phyloP scores from a whole-genome alignment of 2,329 filamentous ascomycete species.

The Colletotrichum sp. region DNA sequence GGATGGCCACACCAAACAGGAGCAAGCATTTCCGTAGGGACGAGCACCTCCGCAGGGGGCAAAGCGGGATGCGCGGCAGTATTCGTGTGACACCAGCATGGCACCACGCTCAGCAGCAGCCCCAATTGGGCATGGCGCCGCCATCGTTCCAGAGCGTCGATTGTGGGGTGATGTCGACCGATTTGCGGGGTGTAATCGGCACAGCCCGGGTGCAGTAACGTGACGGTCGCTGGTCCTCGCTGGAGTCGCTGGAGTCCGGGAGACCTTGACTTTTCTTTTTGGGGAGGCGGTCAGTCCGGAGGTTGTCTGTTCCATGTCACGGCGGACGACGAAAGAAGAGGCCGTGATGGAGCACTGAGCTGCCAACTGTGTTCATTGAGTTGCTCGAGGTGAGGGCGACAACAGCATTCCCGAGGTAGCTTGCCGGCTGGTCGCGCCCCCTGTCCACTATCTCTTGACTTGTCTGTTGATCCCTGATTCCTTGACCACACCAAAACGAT shows the following conservation, averaged over 20 bases:
- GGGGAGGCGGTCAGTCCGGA: neutral
- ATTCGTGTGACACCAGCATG: conserved; percentile 14
- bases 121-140: conserved; percentile 15
- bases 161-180: conserved; percentile 22
- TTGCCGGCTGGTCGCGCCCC: neutral
- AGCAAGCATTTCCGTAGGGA: neutral
- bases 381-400: neutral
- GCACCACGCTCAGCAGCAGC: conserved; percentile 15
- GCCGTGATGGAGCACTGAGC: neutral
- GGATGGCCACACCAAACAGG: neutral
- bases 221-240: neutral
- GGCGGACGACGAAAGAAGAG: neutral
- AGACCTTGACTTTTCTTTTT: neutral
- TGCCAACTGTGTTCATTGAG: neutral
- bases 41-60: conserved; percentile 7
- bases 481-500: neutral
- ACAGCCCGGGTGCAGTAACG: conserved; percentile 19
- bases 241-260: neutral
- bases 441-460: neutral
- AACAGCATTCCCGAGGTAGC: neutral
- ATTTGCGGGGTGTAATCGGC: conserved; percentile 18
- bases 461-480: neutral
- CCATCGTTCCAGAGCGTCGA: conserved; percentile 18
- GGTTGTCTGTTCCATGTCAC: neutral
- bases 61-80: conserved; percentile 17